A percentile compares a stretch with the other conserved stretches of the same genome.
phyloP scores from a whole-genome alignment of 805 yeast species.

The Cephaloascus albidus region DNA sequence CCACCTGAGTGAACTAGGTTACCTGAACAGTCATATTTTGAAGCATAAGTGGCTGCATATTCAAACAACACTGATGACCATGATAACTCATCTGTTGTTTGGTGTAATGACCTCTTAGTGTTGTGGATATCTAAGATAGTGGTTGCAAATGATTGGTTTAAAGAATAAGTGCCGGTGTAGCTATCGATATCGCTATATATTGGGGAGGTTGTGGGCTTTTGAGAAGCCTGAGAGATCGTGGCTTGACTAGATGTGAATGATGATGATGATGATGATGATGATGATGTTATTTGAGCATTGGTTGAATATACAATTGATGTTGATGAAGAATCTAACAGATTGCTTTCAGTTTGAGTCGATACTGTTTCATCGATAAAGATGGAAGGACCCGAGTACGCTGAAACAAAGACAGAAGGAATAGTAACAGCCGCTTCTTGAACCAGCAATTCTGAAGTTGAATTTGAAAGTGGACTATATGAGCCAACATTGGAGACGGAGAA shows the following conservation, averaged over 20 bases:
- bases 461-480: too few species aligned
- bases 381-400: neutral
- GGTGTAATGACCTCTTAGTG: slow-evolving; percentile 36
- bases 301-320: neutral
- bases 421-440: neutral
- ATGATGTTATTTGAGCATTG: neutral
- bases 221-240: neutral
- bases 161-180: slow-evolving; percentile 1
- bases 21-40: slow-evolving; percentile 45
- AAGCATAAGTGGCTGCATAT: slow-evolving; percentile 51
- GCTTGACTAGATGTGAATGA: neutral
- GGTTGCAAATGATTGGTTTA: slow-evolving; percentile 23
- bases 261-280: neutral
- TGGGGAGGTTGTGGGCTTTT: neutral
- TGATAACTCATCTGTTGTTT: slow-evolving; percentile 36
- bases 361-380: neutral
- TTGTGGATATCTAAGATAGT: slow-evolving; percentile 55
- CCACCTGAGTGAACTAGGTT: slow-evolving; percentile 55
- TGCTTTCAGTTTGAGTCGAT: neutral
- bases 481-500: neutral
- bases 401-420: neutral
- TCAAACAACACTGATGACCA: slow-evolving; percentile 49
- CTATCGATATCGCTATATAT: neutral
- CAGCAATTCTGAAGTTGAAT: too few species aligned
- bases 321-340: too few species aligned